Conservation (phyloP, 164 flowering plant species). For the Berberis thunbergii region DNA sequence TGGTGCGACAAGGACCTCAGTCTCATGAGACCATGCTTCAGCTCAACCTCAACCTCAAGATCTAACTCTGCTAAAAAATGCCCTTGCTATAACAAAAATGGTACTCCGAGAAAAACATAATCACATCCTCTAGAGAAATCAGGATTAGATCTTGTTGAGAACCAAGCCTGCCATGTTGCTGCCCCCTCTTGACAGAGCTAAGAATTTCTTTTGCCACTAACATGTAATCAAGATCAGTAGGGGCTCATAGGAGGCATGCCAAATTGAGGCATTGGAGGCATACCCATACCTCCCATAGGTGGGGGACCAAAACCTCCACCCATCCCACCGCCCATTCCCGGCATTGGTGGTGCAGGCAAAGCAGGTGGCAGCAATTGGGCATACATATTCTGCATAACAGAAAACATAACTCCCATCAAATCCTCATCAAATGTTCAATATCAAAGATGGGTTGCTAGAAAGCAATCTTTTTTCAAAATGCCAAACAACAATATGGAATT, state of each 20-base stretch:
- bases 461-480: not conserved
- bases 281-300: constrained; percentile 81
- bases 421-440: not conserved
- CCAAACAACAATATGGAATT: too few species aligned
- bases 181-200: too few species aligned
- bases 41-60: constrained; percentile 22
- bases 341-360: constrained; percentile 95
- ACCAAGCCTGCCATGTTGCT: not conserved
- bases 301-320: constrained; percentile 45
- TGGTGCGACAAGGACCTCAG: not conserved
- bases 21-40: constrained; percentile 8
- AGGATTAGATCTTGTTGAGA: constrained; percentile 14
- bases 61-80: constrained; percentile 20
- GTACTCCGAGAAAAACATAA: constrained; percentile 17
- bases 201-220: too few species aligned
- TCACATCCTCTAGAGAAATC: constrained; percentile 8
- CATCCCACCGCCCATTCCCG: constrained; percentile 44
- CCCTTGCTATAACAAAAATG: constrained; percentile 43
- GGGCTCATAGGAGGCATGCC: constrained; percentile 96
- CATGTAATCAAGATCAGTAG: not conserved
- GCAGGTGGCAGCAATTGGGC: constrained; percentile 97
- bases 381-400: constrained; percentile 82
- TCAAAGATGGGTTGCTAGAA: not conserved
- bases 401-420: not conserved
- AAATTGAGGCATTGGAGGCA: constrained; percentile 96